Evolutionary conservation across 192 early-diverging fungal species (phyloP), one percentile per base, ranked within the genome.

Genomic region (Coemansia sp.): DNA sequence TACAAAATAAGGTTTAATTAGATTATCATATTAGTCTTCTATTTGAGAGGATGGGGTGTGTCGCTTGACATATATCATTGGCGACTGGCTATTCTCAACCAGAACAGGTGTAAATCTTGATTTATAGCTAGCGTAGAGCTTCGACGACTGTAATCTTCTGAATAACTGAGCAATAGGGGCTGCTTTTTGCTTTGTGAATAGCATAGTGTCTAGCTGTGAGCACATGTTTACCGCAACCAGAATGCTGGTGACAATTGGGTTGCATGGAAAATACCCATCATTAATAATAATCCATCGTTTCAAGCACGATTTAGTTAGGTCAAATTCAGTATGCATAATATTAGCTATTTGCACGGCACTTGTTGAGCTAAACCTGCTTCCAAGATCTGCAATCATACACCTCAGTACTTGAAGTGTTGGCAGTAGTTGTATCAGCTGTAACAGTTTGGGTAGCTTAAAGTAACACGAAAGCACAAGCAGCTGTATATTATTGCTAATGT

Each of bases 111-210:
- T 53, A 10, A 53, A 53, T 14, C 24, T 7, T 23, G 17, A 6
- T 25, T 53, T 53, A 4, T 53, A 25, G 5, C 24, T 14, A 23
- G 5, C 23, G 23, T 53, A 53, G 22, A 53, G 21, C 51, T 53
- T 53, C 10, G 51, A 53, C 15, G 51, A 53, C 9, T 53, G 51
- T 25, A 53, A 9, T 10, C 51, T 53, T 23, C 51, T 53, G 23
- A 53, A 53, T 10, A 53, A 23, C 21, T 53, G 19, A 5, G 21
- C 10, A 22, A 53, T 53, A 25, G 51, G 10, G 7, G 12, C 21
- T 22, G 11, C 2, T 11, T 53, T 53, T 25, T 53, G 51, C 21
- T 23, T 21, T 12, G 51, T 14, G 11, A 53, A 53, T 2, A 14
- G 22, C 23, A 53, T 53, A 27, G 51, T 53, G 10, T 53, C 51